Conservation (phyloP, 108 stramenopile genomes). For the Schizochytrium sp. region DNA sequence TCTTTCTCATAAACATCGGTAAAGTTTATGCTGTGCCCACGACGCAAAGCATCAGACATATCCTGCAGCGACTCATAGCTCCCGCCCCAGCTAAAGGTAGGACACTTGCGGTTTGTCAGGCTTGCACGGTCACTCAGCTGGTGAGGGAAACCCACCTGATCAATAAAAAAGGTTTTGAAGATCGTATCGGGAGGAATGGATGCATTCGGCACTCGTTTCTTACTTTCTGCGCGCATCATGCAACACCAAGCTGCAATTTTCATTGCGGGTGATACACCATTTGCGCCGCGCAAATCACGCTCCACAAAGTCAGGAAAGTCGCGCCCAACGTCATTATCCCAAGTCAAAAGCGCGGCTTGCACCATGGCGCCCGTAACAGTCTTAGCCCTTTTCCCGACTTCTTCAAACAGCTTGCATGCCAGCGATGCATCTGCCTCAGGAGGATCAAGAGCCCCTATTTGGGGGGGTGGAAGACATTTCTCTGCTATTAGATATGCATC, state of each 20-base stretch:
- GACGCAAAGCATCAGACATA: conserved; percentile 36
- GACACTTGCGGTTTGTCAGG: conserved; percentile 29
- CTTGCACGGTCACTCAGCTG: conserved; percentile 54
- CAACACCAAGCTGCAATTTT: conserved; percentile 53
- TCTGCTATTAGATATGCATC: conserved; percentile 6
- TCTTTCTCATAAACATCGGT: conserved; percentile 57
- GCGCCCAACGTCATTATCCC: conserved; percentile 35
- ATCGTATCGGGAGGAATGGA: conserved; percentile 26
- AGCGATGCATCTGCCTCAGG: conserved; percentile 2
- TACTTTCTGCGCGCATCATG: conserved; percentile 57
- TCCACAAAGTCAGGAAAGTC: conserved; percentile 60
- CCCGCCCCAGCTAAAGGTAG: conserved; percentile 58
- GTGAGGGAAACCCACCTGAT: conserved; percentile 61
- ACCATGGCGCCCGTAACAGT: conserved; percentile 46
- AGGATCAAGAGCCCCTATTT: not conserved
- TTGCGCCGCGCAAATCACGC: conserved; percentile 41
- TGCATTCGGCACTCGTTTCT: not conserved
- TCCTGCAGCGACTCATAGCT: conserved; percentile 55
- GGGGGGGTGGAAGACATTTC: not conserved
- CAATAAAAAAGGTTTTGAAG: conserved; percentile 51
- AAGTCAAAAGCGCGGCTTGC: conserved; percentile 50
- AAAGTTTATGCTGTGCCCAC: conserved; percentile 57
- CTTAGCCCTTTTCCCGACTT: conserved; percentile 16
- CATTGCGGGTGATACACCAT: conserved; percentile 46
- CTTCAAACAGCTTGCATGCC: not conserved